Evolutionary conservation across 1,284 basidiomycete species (phyloP).

Genomic region (Naganishia sp.): DNA sequence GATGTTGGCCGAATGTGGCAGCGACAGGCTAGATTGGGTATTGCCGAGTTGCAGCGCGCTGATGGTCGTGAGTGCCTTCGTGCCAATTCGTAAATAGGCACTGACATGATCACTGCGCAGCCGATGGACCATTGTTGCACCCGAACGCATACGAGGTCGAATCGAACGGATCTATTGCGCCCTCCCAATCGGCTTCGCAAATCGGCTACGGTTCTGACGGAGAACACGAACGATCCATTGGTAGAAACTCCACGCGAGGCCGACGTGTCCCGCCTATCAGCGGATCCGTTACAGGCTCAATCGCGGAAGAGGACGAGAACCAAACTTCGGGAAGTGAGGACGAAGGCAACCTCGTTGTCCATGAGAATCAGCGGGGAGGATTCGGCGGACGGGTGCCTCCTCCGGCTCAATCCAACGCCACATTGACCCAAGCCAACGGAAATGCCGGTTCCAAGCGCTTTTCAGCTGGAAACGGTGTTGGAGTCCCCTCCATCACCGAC

Average conservation of each 20-base stretch:
- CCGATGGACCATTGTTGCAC: constrained; percentile 36
- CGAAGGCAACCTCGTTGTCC: constrained; percentile 45
- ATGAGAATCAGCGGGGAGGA: constrained; percentile 46
- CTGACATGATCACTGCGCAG: background rate
- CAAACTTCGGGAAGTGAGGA: constrained; percentile 48
- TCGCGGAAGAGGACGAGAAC: constrained; percentile 52
- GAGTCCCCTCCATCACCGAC: constrained; percentile 42
- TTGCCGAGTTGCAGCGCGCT: constrained; percentile 48
- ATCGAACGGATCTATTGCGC: constrained; percentile 54
- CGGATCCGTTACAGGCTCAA: constrained; percentile 46
- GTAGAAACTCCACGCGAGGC: constrained; percentile 3
- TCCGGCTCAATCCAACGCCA: constrained; percentile 11
- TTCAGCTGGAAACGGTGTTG: constrained; percentile 39
- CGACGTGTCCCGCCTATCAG: constrained; percentile 20
- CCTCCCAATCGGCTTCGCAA: constrained; percentile 54
- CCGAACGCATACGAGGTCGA: constrained; percentile 51
- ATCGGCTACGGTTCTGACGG: constrained; percentile 43
- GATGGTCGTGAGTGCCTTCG: constrained; percentile 39
- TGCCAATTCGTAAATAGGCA: background rate
- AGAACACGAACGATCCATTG: constrained; percentile 35
- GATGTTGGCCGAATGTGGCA: constrained; percentile 54
- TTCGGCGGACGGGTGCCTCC: constrained; percentile 25
- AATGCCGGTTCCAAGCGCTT: constrained; percentile 27
- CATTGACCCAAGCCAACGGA: constrained; percentile 9
- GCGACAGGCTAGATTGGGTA: constrained; percentile 47